phyloP scores from a whole-genome alignment of 2,329 filamentous ascomycete genomes.

The Chaetomiaceae sp. region DNA sequence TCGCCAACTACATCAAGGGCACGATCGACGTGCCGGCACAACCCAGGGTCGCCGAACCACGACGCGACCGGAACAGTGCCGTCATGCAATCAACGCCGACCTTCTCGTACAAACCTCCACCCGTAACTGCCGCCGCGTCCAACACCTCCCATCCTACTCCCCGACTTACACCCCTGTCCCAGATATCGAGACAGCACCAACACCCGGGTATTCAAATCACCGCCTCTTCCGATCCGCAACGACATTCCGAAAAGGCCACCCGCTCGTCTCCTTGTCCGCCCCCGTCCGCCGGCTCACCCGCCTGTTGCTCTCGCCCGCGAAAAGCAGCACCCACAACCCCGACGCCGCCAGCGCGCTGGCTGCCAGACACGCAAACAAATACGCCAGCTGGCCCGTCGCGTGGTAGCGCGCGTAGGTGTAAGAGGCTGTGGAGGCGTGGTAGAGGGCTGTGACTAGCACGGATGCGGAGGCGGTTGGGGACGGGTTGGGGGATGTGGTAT shows the following conservation, averaged over 20 bases:
- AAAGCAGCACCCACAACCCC: slow-evolving; percentile 58
- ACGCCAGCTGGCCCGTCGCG: slow-evolving; percentile 52
- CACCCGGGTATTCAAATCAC: neutral
- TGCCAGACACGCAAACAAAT: slow-evolving; percentile 55
- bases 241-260: slow-evolving; percentile 37
- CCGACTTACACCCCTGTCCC: too few species aligned
- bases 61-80: too few species aligned
- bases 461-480: slow-evolving; percentile 64
- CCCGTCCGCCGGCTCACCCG: slow-evolving; percentile 37
- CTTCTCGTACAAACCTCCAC: too few species aligned
- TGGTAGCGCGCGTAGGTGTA: slow-evolving; percentile 66
- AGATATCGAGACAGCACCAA: too few species aligned
- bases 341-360: slow-evolving; percentile 55
- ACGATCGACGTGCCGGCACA: too few species aligned
- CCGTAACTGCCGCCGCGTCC: too few species aligned
- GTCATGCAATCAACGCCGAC: too few species aligned
- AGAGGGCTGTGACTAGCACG: slow-evolving; percentile 60
- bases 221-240: slow-evolving; percentile 31
- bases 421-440: slow-evolving; percentile 59
- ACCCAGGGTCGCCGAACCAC: too few species aligned
- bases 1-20: too few species aligned
- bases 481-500: slow-evolving; percentile 18
- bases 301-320: slow-evolving; percentile 32
- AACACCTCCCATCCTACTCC: too few species aligned
- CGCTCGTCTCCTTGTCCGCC: slow-evolving; percentile 39